Evolutionary conservation across 345 rosid genomes (phyloP).

Genomic region (Brassica carinata): DNA sequence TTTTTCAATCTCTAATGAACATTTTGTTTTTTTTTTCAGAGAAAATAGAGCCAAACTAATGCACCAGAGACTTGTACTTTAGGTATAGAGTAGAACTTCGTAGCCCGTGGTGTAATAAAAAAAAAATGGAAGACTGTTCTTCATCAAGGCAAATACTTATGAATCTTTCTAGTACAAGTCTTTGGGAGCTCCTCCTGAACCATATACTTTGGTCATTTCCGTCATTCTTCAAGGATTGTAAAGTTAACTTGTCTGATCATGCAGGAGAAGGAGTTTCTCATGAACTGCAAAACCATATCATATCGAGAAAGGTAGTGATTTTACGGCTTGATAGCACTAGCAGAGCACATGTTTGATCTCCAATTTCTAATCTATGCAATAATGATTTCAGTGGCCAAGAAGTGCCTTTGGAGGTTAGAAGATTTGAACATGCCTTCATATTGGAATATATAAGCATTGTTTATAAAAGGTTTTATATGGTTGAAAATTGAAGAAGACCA

Average conservation of each 20-base stretch:
- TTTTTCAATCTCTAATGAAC: too few relatives aligned
- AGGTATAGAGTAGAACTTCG: too few relatives aligned
- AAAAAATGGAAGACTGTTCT: too few relatives aligned
- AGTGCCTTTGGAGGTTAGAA: constrained; percentile 67
- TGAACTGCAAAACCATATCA: constrained; percentile 42
- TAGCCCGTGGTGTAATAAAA: too few relatives aligned
- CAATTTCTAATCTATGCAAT: constrained; percentile 35
- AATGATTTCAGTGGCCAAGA: constrained; percentile 47
- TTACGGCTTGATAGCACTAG: constrained; percentile 18
- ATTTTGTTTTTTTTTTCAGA: too few relatives aligned
- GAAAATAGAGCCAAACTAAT: too few relatives aligned
- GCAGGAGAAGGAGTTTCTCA: constrained; percentile 37
- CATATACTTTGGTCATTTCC: constrained; percentile 10
- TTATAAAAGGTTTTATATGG: not conserved
- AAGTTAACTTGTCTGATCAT: constrained; percentile 36
- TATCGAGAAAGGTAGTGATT: constrained; percentile 63
- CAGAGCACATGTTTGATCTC: constrained; percentile 16
- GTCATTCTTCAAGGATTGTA: constrained; percentile 46
- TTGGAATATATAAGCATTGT: constrained; percentile 10
- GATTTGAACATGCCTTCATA: constrained; percentile 25
- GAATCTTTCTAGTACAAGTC: too few relatives aligned
- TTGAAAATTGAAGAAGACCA: not conserved
- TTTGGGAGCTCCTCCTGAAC: too few relatives aligned
- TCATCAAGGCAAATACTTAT: too few relatives aligned
- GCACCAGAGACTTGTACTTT: too few relatives aligned